Conservation (phyloP, 805 yeast species). For the Spathaspora sp. region DNA sequence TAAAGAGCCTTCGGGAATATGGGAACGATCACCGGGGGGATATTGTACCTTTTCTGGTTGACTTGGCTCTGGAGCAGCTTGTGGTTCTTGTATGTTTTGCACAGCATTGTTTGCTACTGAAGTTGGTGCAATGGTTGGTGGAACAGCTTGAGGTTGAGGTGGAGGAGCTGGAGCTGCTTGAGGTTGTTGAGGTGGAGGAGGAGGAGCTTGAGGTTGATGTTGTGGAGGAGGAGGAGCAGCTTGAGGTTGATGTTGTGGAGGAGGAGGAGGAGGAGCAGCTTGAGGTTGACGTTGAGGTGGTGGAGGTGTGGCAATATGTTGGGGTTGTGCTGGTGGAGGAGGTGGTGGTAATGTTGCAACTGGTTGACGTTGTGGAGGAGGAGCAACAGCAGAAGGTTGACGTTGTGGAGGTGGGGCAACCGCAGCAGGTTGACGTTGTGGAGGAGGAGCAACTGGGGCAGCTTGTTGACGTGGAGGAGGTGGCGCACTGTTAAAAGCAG, state of each 20-base stretch:
- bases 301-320: background rate
- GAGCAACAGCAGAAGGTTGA: conserved; percentile 11
- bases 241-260: background rate
- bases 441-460: conserved; percentile 2
- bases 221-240: conserved; percentile 1
- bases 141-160: conserved; percentile 21
- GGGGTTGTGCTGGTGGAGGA: background rate
- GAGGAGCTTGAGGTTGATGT: conserved; percentile 7
- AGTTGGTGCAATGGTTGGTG: conserved; percentile 23
- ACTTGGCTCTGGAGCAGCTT: conserved; percentile 23
- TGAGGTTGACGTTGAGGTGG: background rate
- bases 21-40: conserved; percentile 68
- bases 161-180: conserved; percentile 10
- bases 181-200: conserved; percentile 7
- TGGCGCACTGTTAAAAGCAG: background rate
- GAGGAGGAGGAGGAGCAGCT: background rate
- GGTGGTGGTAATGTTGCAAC: conserved; percentile 6
- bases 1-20: conserved; percentile 54
- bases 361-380: conserved; percentile 7
- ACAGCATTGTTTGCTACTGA: conserved; percentile 13
- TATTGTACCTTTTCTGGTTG: conserved; percentile 21
- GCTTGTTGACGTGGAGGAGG: conserved; percentile 9
- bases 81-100: conserved; percentile 20
- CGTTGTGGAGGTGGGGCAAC: conserved; percentile 16
- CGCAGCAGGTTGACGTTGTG: conserved; percentile 5